These are phyloP conservation scores for Taiozyma sp. DNA, from an alignment of 1,139 yeast species.

Conservation along the genomic window DNA sequence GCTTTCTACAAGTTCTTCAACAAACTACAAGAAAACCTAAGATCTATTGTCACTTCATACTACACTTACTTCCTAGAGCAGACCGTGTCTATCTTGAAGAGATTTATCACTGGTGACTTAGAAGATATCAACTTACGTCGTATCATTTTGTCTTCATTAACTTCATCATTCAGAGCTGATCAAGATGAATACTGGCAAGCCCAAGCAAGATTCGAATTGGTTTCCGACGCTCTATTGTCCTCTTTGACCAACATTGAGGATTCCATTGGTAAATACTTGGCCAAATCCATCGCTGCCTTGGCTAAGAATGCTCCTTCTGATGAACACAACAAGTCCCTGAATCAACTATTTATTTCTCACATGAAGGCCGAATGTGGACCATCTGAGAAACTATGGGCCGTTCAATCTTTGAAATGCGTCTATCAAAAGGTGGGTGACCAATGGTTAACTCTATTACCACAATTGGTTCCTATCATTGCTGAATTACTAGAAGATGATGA, in stretches of 20 bases:
- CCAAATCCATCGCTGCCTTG: slow-evolving; percentile 73
- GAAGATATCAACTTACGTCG: slow-evolving; percentile 60
- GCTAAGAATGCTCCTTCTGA: slow-evolving; percentile 70
- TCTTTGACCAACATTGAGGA: slow-evolving; percentile 69
- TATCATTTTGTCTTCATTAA: slow-evolving; percentile 63
- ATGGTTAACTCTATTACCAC: slow-evolving; percentile 90
- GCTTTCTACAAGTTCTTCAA: slow-evolving; percentile 87
- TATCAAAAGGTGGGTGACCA: slow-evolving; percentile 93
- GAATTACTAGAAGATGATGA: slow-evolving; percentile 95
- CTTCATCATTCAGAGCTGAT: slow-evolving; percentile 80
- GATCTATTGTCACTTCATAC: slow-evolving; percentile 84
- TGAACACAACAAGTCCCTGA: slow-evolving; percentile 73
- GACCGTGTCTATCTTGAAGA: slow-evolving; percentile 48
- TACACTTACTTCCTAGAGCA: slow-evolving; percentile 82
- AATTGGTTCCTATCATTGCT: slow-evolving; percentile 91
- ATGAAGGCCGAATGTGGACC: slow-evolving; percentile 48
- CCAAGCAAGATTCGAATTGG: slow-evolving; percentile 74
- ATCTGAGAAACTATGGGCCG: slow-evolving; percentile 76
- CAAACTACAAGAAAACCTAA: slow-evolving; percentile 77
- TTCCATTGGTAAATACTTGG: slow-evolving; percentile 69
- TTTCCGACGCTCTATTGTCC: slow-evolving; percentile 54
- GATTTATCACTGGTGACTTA: slow-evolving; percentile 38
- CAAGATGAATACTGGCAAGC: slow-evolving; percentile 95
- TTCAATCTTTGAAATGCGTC: slow-evolving; percentile 70
- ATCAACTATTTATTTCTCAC: slow-evolving; percentile 49